Conservation (phyloP, 176 grass and related monocot genomes). For the Pontederia paniculata region DNA sequence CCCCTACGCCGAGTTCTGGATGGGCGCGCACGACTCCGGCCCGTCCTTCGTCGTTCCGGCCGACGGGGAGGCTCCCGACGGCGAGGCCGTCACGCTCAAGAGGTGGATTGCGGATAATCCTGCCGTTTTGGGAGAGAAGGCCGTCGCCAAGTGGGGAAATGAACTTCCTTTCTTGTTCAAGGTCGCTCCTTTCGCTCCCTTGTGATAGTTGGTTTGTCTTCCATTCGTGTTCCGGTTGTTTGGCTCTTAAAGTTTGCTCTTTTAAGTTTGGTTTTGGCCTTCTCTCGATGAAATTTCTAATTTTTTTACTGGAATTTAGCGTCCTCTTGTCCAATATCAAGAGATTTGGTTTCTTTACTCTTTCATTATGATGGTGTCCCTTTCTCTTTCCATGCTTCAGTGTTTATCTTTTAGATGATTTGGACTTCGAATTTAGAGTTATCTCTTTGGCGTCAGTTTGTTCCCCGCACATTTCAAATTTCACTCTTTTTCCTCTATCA, state of each 20-base stretch:
- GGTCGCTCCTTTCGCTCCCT: conserved; percentile 34
- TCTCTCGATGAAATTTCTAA: too few species aligned
- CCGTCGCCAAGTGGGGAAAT: conserved; percentile 39
- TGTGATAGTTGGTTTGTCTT: too few species aligned
- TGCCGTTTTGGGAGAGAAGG: conserved; percentile 43
- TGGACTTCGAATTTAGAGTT: too few species aligned
- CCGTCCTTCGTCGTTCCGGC: conserved; percentile 34
- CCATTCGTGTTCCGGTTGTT: neutral
- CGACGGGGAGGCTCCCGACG: neutral
- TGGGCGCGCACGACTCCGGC: conserved; percentile 70
- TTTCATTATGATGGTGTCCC: neutral
- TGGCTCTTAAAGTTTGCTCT: too few species aligned
- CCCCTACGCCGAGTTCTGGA: conserved; percentile 94
- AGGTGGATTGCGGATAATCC: conserved; percentile 47
- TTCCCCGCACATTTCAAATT: too few species aligned
- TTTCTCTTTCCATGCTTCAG: too few species aligned
- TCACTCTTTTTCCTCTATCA: neutral
- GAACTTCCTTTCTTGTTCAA: conserved; percentile 98
- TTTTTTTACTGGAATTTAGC: neutral
- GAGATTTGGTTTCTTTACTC: neutral
- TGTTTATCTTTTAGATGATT: too few species aligned
- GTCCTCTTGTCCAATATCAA: neutral
- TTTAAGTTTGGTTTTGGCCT: too few species aligned
- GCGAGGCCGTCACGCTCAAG: conserved; percentile 21
- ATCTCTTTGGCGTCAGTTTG: too few species aligned